Evolutionary conservation across 78 protist genomes (phyloP).

Genomic region (slime mould (Dictyostelium discoideum)): DNA sequence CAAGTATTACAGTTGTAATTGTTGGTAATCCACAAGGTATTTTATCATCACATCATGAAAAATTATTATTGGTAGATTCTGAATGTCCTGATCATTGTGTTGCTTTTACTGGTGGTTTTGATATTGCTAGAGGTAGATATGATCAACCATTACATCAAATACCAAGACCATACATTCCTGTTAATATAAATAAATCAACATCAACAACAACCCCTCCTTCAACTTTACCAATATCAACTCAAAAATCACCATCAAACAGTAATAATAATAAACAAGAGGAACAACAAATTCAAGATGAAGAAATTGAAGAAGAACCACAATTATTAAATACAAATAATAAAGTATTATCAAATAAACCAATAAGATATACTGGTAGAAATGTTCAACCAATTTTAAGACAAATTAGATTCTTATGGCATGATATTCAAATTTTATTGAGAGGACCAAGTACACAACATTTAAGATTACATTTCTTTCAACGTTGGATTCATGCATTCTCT

Average conservation of each 20-base stretch:
- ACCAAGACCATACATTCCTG: conserved; percentile 59
- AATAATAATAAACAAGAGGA: background rate
- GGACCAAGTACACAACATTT: conserved; percentile 68
- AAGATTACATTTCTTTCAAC: conserved; percentile 76
- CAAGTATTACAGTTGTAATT: conserved; percentile 69
- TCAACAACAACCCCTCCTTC: background rate
- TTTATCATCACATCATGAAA: conserved; percentile 86
- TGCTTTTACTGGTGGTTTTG: conserved; percentile 88
- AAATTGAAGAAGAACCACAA: background rate
- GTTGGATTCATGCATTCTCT: conserved; percentile 85
- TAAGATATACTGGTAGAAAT: conserved; percentile 63
- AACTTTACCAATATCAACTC: background rate
- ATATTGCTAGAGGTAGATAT: conserved; percentile 86
- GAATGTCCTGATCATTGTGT: conserved; percentile 73
- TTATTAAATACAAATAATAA: background rate
- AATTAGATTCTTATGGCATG: conserved; percentile 86
- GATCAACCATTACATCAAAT: conserved; percentile 81
- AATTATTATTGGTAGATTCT: conserved; percentile 82
- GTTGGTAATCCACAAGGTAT: conserved; percentile 88
- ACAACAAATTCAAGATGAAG: background rate
- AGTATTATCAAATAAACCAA: conserved; percentile 11
- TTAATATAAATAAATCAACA: background rate
- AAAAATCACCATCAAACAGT: background rate
- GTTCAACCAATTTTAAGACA: conserved; percentile 66
- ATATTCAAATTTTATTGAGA: conserved; percentile 72